A percentile compares a stretch with the other conserved stretches of the same genome.
These are phyloP conservation scores for Microsporum audouinii DNA, from an alignment of 2,329 filamentous ascomycete species.

Conservation along the genomic window DNA sequence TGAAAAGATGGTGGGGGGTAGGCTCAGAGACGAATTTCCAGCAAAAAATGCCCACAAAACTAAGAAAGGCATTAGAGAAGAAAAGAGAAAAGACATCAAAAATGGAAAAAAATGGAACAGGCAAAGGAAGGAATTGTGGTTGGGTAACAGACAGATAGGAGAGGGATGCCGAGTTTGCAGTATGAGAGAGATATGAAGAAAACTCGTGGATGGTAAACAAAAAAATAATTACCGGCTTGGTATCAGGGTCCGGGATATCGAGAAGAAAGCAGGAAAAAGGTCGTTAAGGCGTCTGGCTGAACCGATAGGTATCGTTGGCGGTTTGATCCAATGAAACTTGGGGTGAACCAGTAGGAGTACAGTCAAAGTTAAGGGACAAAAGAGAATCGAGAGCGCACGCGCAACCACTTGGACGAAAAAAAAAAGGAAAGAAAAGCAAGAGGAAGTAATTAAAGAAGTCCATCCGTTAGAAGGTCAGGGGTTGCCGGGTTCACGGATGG, in stretches of 20 bases:
- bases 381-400: neutral
- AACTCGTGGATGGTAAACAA: neutral
- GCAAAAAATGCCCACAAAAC: neutral
- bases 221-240: neutral
- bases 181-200: neutral
- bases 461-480: neutral
- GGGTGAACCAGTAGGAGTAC: neutral
- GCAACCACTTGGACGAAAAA: neutral
- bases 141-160: neutral
- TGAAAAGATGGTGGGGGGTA: no score
- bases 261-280: neutral
- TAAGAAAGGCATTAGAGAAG: neutral
- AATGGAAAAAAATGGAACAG: neutral
- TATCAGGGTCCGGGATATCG: neutral
- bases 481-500: neutral
- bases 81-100: neutral
- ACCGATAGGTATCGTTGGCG: neutral
- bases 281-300: constrained; percentile 1
- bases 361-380: neutral
- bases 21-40: neutral
- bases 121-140: neutral
- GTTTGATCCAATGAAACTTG: neutral
- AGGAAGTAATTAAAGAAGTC: neutral
- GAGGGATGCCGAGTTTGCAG: neutral
- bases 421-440: neutral